Evolutionary conservation across 2,329 filamentous ascomycete genomes (phyloP), one percentile per base, ranked within the genome.

Genomic region (Penicillium brevicompactum): DNA sequence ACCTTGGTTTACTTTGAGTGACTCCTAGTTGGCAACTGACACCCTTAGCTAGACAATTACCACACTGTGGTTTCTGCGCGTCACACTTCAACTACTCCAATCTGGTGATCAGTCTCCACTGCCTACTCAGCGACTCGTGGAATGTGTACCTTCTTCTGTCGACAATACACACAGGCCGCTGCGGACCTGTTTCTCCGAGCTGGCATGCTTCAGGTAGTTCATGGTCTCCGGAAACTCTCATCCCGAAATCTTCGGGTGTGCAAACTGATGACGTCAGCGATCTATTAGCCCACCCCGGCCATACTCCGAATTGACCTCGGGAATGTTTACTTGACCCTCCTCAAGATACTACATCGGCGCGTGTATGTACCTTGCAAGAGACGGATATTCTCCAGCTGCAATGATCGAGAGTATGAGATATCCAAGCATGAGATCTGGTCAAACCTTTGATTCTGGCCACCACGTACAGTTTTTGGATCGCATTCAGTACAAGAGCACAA

Each of bases 41-140:
- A 6, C 72, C 75, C 57, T 81, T 78, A 1, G 71, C 74, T 53
- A 71, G 70, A 62, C 80, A 82, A 60, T 79, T 81, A 31, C 72
- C 71, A 56, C 80, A 82, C 30, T 64, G 65, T 3, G 79, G 79
- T 48, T 71, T 67, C 45, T 77, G 76, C 21, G 74, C 73, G 54
- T 78, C 79, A 63, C 80, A 82, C 60, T 79, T 81, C 67, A 82
- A 76, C 80, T 82, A 56, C 18, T 47, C 42, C 38, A 5, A 32
- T 31, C 18, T 13, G 7, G 41, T 21, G 41, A 31, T 51, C 6
- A 47, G 41, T 16, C n/a, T n/a, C 9, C 2, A 27, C 1, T 21
- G 5, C 3, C 1, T 8, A 3, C 24, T 14, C 5, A 8, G 8
- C 10, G 6, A 24, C 18, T 13, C 10, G 8, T n/a, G 1, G 2